Conservation (phyloP, 331 rosid species). For the Erythrophleum ivorense region DNA sequence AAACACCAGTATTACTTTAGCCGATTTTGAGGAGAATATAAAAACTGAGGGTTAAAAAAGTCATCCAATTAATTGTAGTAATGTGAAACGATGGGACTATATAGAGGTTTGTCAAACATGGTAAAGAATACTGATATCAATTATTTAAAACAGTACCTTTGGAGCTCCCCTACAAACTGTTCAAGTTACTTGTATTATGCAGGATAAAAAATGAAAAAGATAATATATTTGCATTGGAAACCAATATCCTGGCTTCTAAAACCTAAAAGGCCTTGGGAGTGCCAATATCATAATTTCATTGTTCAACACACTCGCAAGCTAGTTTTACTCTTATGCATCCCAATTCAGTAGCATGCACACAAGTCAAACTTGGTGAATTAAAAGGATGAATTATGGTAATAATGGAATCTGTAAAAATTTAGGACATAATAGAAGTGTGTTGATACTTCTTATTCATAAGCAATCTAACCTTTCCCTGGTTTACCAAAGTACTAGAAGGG, state of each 20-base stretch:
- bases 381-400: neutral
- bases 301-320: neutral
- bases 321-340: neutral
- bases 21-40: neutral
- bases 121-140: slow-evolving; percentile 11
- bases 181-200: slow-evolving; percentile 1
- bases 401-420: slow-evolving; percentile 30
- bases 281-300: neutral
- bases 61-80: slow-evolving; percentile 22
- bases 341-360: neutral
- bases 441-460: slow-evolving; percentile 20
- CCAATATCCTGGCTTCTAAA: neutral
- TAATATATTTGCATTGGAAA: neutral
- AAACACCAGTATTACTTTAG: neutral
- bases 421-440: neutral
- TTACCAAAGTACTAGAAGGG: slow-evolving; percentile 47
- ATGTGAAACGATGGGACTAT: neutral
- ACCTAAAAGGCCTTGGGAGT: neutral
- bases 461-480: slow-evolving; percentile 57
- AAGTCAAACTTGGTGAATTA: neutral
- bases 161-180: neutral
- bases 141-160: slow-evolving; percentile 16
- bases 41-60: slow-evolving; percentile 4
- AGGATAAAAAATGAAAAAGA: slow-evolving; percentile 8
- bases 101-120: slow-evolving; percentile 13